These are phyloP conservation scores for Pestalotiopsis sp. DNA, from an alignment of 2,329 filamentous ascomycete genomes.

Conservation along the genomic window DNA sequence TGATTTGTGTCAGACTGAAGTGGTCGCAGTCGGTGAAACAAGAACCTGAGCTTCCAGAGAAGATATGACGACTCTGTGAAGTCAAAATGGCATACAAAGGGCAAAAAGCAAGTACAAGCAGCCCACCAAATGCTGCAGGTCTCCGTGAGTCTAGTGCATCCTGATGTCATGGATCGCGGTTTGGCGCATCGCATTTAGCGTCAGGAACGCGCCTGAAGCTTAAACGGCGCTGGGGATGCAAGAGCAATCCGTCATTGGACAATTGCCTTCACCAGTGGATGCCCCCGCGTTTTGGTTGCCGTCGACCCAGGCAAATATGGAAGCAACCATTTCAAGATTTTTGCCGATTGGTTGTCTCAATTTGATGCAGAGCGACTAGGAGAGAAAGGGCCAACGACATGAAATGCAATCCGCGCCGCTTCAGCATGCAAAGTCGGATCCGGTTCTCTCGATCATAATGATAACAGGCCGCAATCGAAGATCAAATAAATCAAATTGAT, in stretches of 20 bases:
- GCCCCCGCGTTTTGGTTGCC: neutral
- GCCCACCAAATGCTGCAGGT: neutral
- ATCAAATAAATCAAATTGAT: too few relatives aligned
- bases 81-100: neutral
- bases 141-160: neutral
- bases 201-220: neutral
- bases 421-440: too few relatives aligned
- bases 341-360: too few relatives aligned
- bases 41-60: neutral
- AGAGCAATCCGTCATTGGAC: neutral
- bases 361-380: too few relatives aligned
- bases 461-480: too few relatives aligned
- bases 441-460: too few relatives aligned
- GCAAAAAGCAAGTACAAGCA: neutral
- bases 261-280: neutral
- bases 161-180: neutral
- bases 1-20: neutral
- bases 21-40: neutral
- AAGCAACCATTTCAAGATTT: too few relatives aligned
- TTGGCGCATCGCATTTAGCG: neutral
- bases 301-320: too few relatives aligned
- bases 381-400: too few relatives aligned
- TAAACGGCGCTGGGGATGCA: neutral
- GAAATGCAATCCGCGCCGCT: too few relatives aligned
- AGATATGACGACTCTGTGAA: neutral